Evolutionary conservation across 257 asterid genomes (phyloP), one percentile per base, ranked within the genome.

Genomic region (Penstemon eatonii): DNA sequence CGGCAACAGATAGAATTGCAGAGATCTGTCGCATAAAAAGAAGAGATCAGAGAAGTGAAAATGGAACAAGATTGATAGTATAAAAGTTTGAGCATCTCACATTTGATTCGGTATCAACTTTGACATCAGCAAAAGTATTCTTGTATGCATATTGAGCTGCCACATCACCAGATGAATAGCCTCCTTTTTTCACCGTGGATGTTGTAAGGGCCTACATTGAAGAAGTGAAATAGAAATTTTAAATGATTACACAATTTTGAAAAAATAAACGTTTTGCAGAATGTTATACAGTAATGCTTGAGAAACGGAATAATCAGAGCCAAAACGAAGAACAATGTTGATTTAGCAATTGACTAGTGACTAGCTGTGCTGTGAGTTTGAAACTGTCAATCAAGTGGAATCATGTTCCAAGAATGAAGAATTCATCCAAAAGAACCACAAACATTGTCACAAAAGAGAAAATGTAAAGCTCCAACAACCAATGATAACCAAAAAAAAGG

Each of bases 101-200:
- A 61, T 88, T 90, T 64, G 96, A 88, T 64, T 82, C 97, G 4
- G 99, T 93, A 72, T 93, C 99, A 67, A 93, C 89, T 90, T 87
- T 90, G 70, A 88, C 69, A 81, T 90, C 91, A 52, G 82, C 63
- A 51, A 81, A 67, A 56, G 82, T 67, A 61, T 90, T 84, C 75
- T 78, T 93, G 72, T 87, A 88, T 50, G 71, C 66, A 82, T 90
- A 87, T 71, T 70, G 87, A 53, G 87, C 89, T 70, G 82, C 87
- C 47, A 93, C 83, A 79, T 93, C 99, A 68, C 97, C 97, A 61
- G 88, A 85, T 49, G 97, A 81, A 64, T 87, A 86, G 53, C 92
- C 95, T 71, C 95, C 96, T 61, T 87, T 93, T 75, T 85, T 88
- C 76, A 86, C 88, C 0, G 94, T 82, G 56, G 97, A 75, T 73